Evolutionary conservation across 345 rosid species (phyloP), one percentile per base, ranked within the genome.

Genomic region (Arabidopsis suecica): DNA sequence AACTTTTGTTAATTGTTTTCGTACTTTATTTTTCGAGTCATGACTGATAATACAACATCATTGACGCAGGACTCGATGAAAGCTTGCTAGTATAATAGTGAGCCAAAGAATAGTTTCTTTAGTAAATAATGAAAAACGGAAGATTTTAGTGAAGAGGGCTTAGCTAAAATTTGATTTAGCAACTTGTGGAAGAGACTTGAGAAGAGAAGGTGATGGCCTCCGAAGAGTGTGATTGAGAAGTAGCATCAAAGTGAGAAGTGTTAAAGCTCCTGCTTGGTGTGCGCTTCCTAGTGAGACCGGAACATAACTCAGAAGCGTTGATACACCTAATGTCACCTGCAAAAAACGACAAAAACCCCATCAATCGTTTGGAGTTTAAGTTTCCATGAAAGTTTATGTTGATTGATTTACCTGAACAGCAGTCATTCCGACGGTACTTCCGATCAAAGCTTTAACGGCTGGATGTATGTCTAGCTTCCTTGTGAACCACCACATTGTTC

Each of bases 381-480:
- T 50, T 40, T 66, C 6, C 45, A 61, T 33, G 22, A 64, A 48
- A n/a, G n/a, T 34, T 23, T 9, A 3, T 47, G 78, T 54, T 12
- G 48, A 53, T 10, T 68, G 60, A 63, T 61, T 62, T 7, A 95
- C 97, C 93, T 95, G 97, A 68, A 92, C 88, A 66, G 85, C 78
- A 71, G 93, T 89, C 96, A 89, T 88, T 84, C 96, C 96, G 0
- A 85, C 66, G 0, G 91, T 87, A 80, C 83, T 84, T 56, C 96
- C 96, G 12, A 95, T 85, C 81, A 95, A 77, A 61, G 89, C 78
- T 74, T 83, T 78, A 23, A 92, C 77, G 7, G 96, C 99, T 12
- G 99, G 97, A 83, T 89, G 99, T 76, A 92, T 76, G 75, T 89
- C 96, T 69, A 92, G 71, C 88, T 80, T 92, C 82, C 89, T 88